Base-by-base conservation (phyloP, 805 yeast species). In the Candida nonsorbophila region DNA sequence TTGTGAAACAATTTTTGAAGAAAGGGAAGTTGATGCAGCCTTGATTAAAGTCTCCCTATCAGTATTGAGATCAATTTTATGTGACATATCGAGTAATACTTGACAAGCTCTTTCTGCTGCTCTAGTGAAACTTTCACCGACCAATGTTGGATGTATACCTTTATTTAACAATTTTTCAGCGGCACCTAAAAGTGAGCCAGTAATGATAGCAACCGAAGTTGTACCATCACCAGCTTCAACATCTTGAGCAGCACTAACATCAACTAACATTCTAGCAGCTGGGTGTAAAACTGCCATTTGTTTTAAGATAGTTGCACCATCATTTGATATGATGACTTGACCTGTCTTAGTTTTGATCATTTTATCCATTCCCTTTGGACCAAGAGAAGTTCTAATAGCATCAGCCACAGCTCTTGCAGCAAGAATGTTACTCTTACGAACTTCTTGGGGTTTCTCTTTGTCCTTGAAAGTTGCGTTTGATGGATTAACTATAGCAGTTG, bases 181-280 rank as follows among this genome's bases (percentile, higher is more conserved):
- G 11, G 98, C 98, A 17, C 90, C 95, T 32, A 92, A 67, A 27
- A 92, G 62, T 4, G 97, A 90, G 20, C 98, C 99, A 5, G 97
- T 85, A 38, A 92, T 69, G 32, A 92, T 90, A 16, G 94, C 98
- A 18, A 92, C 98, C 2, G 96, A 81, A 0, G 99, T 92, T 19
- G 99, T 92, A 41, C 99, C 99, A 55, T 92, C 99, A 32, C 99
- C 99, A n/a, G 97, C 98, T 58, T 88, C 99, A 21, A 88, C 83
- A 48, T 92, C 99, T 62, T 92, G 99, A 1, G 98, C 97, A 23
- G 88, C 96, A 36, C 95, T 82, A 16, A 92, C 84, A 53, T 92
- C 97, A 25, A 92, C 98, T 49, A 74, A 55, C 97, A 92, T 92
- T 51, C 87, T 82, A 1, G 98, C 98, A 2, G 96, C 99, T 2